These are phyloP conservation scores for Umbelopsis ramanniana DNA, from an alignment of 192 early-diverging fungal genomes.

Conservation along the genomic window DNA sequence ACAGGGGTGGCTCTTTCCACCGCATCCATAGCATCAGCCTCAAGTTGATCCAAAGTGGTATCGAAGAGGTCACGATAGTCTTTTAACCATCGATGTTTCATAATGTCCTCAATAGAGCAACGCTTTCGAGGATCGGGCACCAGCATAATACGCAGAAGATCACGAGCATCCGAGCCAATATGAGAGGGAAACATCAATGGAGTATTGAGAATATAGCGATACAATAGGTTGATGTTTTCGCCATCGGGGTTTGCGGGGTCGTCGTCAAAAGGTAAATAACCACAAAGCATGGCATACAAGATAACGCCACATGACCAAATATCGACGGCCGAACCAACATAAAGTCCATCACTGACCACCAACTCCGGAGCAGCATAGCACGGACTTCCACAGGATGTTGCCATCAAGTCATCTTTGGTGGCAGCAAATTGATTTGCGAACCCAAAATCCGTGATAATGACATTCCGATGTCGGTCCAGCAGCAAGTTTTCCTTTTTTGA, in stretches of 20 bases:
- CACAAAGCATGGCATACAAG: slow-evolving; percentile 88
- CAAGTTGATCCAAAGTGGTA: slow-evolving; percentile 23
- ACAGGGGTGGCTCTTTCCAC: slow-evolving; percentile 39
- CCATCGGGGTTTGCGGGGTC: slow-evolving; percentile 86
- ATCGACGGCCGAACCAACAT: slow-evolving; percentile 93
- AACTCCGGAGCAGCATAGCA: slow-evolving; percentile 99
- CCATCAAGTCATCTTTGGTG: slow-evolving; percentile 75
- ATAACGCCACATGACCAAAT: slow-evolving; percentile 99
- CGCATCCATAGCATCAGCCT: slow-evolving; percentile 25
- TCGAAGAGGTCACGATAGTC: slow-evolving; percentile 44
- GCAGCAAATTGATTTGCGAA: slow-evolving; percentile 89
- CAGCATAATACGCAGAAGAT: slow-evolving; percentile 85
- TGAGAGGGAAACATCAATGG: slow-evolving; percentile 83
- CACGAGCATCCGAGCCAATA: slow-evolving; percentile 71
- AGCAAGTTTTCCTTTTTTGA: slow-evolving; percentile 84
- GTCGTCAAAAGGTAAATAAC: slow-evolving; percentile 89
- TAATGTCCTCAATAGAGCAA: slow-evolving; percentile 71
- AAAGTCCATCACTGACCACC: slow-evolving; percentile 90
- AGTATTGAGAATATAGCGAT: slow-evolving; percentile 83
- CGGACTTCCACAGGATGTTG: slow-evolving; percentile 94
- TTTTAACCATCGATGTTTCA: slow-evolving; percentile 64
- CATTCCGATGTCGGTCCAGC: slow-evolving; percentile 85
- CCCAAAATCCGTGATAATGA: slow-evolving; percentile 98
- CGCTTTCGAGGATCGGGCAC: slow-evolving; percentile 85
- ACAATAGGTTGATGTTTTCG: slow-evolving; percentile 82